Conservation (phyloP, 495 filamentous ascomycete species). For the Thozetella sp. region DNA sequence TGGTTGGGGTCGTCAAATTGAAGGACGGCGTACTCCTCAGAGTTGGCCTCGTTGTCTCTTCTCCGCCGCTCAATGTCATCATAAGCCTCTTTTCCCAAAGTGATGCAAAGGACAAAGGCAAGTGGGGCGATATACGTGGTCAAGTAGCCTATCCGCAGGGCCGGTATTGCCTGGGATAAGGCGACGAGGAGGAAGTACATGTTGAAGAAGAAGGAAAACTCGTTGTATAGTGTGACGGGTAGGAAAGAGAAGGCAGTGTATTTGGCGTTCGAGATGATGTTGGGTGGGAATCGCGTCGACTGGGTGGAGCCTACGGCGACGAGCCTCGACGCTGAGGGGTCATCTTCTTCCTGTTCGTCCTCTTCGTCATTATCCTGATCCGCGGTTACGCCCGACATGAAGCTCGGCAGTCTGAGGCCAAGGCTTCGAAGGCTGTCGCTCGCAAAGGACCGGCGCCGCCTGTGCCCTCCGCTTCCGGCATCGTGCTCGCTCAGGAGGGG, state of each 20-base stretch:
- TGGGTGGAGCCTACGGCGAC: conserved; percentile 53
- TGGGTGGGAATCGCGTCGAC: conserved; percentile 68
- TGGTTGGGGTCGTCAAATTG: conserved; percentile 56
- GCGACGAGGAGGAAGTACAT: conserved; percentile 97
- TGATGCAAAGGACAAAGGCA: conserved; percentile 88
- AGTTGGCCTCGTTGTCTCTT: conserved; percentile 91
- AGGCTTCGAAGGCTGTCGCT: conserved; percentile 34
- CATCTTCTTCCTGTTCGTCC: conserved; percentile 46
- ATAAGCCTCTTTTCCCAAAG: conserved; percentile 91
- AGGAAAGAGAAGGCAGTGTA: conserved; percentile 97
- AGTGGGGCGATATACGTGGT: conserved; percentile 93
- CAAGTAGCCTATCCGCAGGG: conserved; percentile 89
- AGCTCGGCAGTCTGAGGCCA: conserved; percentile 50
- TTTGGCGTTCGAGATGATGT: conserved; percentile 94
- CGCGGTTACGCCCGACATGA: conserved; percentile 40
- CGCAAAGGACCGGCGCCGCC: conserved; percentile 30
- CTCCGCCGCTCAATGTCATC: conserved; percentile 88
- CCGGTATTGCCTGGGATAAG: conserved; percentile 86
- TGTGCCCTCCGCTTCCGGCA: conserved; percentile 17
- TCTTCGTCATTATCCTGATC: conserved; percentile 31
- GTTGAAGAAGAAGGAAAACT: conserved; percentile 99
- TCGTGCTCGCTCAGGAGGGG: conserved; percentile 57
- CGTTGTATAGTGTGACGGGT: conserved; percentile 92
- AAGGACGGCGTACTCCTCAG: conserved; percentile 84
- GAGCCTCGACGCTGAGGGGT: conserved; percentile 52